Conservation (phyloP, 768 basidiomycete genomes). For the Tricholoma flavovirens region DNA sequence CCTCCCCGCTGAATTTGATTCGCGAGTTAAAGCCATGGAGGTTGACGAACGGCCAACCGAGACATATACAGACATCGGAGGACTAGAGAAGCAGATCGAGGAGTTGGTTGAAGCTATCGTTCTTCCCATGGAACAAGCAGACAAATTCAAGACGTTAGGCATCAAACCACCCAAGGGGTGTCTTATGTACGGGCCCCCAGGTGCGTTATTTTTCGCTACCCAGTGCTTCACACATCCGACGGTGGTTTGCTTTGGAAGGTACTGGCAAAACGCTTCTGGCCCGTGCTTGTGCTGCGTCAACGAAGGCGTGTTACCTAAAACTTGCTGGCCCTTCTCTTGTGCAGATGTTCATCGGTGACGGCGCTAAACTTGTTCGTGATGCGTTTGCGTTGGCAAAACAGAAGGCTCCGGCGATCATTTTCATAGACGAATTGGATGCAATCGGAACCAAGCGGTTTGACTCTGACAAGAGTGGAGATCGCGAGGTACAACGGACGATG, state of each 20-base stretch:
- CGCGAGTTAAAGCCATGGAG: conserved; percentile 99
- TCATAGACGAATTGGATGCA: conserved; percentile 98
- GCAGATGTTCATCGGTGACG: conserved; percentile 99
- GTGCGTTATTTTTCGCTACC: conserved; percentile 34
- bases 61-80: conserved; percentile 96
- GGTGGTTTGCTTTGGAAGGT: conserved; percentile 29
- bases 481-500: conserved; percentile 99
- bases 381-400: conserved; percentile 98
- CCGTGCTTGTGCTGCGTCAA: conserved; percentile 96
- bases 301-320: conserved; percentile 97
- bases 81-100: conserved; percentile 98
- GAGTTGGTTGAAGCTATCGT: conserved; percentile 98
- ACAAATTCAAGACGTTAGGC: conserved; percentile 97
- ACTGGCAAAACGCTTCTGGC: conserved; percentile 98
- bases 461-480: conserved; percentile 96
- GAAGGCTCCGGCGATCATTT: conserved; percentile 98
- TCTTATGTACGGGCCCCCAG: conserved; percentile 98
- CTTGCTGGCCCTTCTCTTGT: conserved; percentile 96
- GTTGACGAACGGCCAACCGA: conserved; percentile 98
- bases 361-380: conserved; percentile 97
- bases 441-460: conserved; percentile 99
- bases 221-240: conserved; percentile 5
- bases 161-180: conserved; percentile 98
- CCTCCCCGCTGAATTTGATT: conserved; percentile 95
- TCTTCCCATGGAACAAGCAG: conserved; percentile 96